Conservation (phyloP, 208 protist species). For the Trypanosoma grayi region DNA sequence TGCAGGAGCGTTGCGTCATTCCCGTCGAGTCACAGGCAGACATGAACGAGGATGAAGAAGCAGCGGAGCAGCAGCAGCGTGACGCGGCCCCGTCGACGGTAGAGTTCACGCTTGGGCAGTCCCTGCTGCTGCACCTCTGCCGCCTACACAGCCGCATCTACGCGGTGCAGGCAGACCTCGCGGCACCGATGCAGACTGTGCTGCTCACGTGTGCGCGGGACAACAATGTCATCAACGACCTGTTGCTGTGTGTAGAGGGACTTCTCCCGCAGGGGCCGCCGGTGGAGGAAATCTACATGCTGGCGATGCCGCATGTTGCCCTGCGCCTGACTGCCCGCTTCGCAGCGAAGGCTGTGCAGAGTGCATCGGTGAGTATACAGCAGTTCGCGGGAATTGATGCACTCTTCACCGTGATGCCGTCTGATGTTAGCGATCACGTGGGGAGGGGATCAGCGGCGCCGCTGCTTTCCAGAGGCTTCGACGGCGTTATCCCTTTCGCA, state of each 20-base stretch:
- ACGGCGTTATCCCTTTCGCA: conserved; percentile 23
- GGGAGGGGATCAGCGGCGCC: no score
- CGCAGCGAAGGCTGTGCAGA: conserved; percentile 28
- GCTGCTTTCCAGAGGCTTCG: background rate
- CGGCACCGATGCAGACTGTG: conserved; percentile 61
- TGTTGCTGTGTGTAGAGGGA: conserved; percentile 48
- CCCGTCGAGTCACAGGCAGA: conserved; percentile 23
- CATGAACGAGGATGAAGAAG: conserved; percentile 19
- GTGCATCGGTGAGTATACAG: background rate
- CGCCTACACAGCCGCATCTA: conserved; percentile 62
- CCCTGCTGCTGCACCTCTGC: conserved; percentile 67
- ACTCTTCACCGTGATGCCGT: conserved; percentile 11
- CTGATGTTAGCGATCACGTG: background rate
- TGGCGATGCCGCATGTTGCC: conserved; percentile 55
- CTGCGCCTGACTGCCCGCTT: conserved; percentile 32
- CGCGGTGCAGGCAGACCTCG: conserved; percentile 62
- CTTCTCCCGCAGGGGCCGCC: conserved; percentile 34
- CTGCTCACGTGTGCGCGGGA: conserved; percentile 59
- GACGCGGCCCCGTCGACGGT: background rate
- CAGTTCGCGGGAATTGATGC: background rate
- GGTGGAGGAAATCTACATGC: conserved; percentile 25
- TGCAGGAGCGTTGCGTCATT: conserved; percentile 36
- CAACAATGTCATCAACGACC: conserved; percentile 70
- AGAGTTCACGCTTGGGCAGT: conserved; percentile 51
- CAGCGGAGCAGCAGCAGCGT: background rate